phyloP scores from a whole-genome alignment of 2,329 filamentous ascomycete species.

The Mariannaea sp. region DNA sequence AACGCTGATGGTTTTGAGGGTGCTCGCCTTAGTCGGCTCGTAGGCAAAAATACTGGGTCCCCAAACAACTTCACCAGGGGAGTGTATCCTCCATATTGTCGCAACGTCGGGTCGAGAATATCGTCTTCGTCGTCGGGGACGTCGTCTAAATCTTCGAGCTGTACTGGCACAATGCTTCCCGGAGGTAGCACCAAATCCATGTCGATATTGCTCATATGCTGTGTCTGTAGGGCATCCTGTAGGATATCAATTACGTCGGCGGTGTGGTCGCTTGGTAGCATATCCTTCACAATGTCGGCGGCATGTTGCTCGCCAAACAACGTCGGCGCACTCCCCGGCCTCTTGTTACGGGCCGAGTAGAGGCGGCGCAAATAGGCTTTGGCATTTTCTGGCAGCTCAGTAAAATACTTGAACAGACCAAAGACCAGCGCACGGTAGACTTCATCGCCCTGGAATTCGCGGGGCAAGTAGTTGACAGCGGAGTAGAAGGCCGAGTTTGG shows the following conservation, averaged over 20 bases:
- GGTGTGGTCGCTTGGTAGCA: slow-evolving; percentile 80
- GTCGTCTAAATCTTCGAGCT: slow-evolving; percentile 63
- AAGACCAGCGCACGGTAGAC: slow-evolving; percentile 90
- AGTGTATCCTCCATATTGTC: slow-evolving; percentile 78
- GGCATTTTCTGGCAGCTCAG: slow-evolving; percentile 77
- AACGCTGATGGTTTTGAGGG: slow-evolving; percentile 84
- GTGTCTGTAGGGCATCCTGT: slow-evolving; percentile 76
- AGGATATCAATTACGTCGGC: slow-evolving; percentile 74
- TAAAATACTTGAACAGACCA: slow-evolving; percentile 91
- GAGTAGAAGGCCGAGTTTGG: slow-evolving; percentile 90
- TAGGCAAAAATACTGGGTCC: slow-evolving; percentile 84
- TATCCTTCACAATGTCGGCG: slow-evolving; percentile 83
- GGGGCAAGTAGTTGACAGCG: slow-evolving; percentile 86
- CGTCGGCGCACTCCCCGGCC: slow-evolving; percentile 66
- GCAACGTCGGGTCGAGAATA: slow-evolving; percentile 64
- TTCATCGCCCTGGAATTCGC: slow-evolving; percentile 95
- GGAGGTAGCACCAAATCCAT: slow-evolving; percentile 84
- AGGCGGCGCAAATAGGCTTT: slow-evolving; percentile 70
- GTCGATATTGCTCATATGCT: slow-evolving; percentile 83
- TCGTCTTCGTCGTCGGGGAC: slow-evolving; percentile 68
- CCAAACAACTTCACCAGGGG: slow-evolving; percentile 79
- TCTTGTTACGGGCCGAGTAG: slow-evolving; percentile 59
- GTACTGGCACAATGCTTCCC: slow-evolving; percentile 71
- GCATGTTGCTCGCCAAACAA: slow-evolving; percentile 93
- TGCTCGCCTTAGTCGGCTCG: slow-evolving; percentile 79